Evolutionary conservation across 2,329 filamentous ascomycete species (phyloP).

Genomic region (Mycocentrospora acerina): DNA sequence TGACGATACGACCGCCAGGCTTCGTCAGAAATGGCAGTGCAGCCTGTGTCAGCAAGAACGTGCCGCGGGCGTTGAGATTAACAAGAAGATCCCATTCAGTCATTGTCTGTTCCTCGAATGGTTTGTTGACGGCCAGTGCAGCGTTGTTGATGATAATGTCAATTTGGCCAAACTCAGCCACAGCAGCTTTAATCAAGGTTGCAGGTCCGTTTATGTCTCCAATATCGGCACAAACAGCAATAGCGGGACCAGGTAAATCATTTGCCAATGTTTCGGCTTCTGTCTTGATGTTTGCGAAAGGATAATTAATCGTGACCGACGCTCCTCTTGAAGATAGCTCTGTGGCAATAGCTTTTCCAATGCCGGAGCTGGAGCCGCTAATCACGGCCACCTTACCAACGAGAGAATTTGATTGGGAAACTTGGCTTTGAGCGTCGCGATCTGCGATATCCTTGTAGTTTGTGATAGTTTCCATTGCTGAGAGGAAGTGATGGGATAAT

Average conservation of each 20-base stretch:
- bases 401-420: too few relatives aligned
- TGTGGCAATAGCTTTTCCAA: slow-evolving; percentile 47
- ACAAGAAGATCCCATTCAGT: slow-evolving; percentile 45
- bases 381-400: slow-evolving; percentile 42
- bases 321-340: slow-evolving; percentile 46
- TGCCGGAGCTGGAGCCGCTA: slow-evolving; percentile 47
- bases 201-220: slow-evolving; percentile 29
- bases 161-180: slow-evolving; percentile 17
- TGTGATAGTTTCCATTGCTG: neutral
- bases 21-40: slow-evolving; percentile 43
- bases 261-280: slow-evolving; percentile 35
- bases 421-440: too few relatives aligned
- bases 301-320: slow-evolving; percentile 54
- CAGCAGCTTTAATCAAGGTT: slow-evolving; percentile 2
- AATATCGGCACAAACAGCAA: slow-evolving; percentile 44
- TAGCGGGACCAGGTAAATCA: slow-evolving; percentile 29
- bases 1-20: slow-evolving; percentile 45
- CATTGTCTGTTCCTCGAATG: slow-evolving; percentile 43
- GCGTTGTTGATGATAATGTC: slow-evolving; percentile 46
- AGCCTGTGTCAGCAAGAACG: slow-evolving; percentile 47
- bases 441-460: neutral
- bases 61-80: slow-evolving; percentile 47
- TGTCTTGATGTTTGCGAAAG: slow-evolving; percentile 29
- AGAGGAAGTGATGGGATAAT: neutral
- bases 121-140: slow-evolving; percentile 37